Conservation (phyloP, 192 early-diverging fungal genomes). For the Gonapodya sp. region DNA sequence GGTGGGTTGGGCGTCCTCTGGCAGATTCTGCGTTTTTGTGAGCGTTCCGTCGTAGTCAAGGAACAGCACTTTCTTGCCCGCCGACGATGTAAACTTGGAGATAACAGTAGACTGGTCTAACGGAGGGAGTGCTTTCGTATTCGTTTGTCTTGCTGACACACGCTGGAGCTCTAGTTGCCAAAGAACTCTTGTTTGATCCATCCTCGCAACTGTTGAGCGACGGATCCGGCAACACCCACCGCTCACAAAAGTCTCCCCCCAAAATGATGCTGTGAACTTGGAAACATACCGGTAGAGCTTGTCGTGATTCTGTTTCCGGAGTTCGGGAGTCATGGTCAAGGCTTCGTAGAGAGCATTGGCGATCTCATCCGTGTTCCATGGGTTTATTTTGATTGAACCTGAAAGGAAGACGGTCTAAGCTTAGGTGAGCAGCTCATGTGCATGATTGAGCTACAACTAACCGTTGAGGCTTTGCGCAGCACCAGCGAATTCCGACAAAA, state of each 20-base stretch:
- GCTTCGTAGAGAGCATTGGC: constrained; percentile 81
- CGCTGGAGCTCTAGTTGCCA: constrained; percentile 19
- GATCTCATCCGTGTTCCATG: constrained; percentile 98
- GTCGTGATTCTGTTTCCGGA: constrained; percentile 71
- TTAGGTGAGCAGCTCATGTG: background rate
- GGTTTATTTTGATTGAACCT: constrained; percentile 95
- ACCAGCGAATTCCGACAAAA: constrained; percentile 96
- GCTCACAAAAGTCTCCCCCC: constrained; percentile 89
- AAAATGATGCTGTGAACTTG: constrained; percentile 95
- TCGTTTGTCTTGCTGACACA: constrained; percentile 55
- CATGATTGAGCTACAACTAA: constrained; percentile 15
- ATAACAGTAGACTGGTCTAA: constrained; percentile 43
- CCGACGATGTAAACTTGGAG: constrained; percentile 39
- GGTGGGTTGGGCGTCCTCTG: constrained; percentile 89
- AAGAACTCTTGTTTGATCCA: background rate
- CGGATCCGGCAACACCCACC: constrained; percentile 59
- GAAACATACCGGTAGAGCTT: constrained; percentile 90
- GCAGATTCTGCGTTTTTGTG: constrained; percentile 70
- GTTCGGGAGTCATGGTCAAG: constrained; percentile 80
- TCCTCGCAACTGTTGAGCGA: background rate
- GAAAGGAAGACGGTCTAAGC: background rate
- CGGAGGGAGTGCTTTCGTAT: constrained; percentile 50
- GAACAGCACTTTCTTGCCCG: constrained; percentile 66
- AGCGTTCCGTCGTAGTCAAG: constrained; percentile 98
- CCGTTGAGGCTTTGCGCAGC: constrained; percentile 97